phyloP scores from a whole-genome alignment of 805 yeast species.

The Starmera amethionina region DNA sequence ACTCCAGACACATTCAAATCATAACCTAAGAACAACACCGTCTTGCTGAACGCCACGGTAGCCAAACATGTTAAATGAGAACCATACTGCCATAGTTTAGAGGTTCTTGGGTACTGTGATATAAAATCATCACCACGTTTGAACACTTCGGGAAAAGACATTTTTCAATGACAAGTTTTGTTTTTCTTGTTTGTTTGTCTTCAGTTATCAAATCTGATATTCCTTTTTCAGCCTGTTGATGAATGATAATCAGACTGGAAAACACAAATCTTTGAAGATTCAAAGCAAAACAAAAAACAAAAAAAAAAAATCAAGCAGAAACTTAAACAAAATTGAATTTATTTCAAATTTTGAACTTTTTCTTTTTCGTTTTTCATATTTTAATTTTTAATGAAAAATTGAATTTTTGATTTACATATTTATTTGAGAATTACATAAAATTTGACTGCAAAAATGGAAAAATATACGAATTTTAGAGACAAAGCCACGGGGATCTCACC shows the following conservation, averaged over 20 bases:
- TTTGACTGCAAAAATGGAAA: slow-evolving; percentile 48
- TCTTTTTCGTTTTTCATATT: too few relatives aligned
- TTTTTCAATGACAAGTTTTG: slow-evolving; percentile 13
- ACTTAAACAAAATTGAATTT: too few relatives aligned
- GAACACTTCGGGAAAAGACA: slow-evolving; percentile 65
- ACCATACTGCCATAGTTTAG: slow-evolving; percentile 52
- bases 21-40: slow-evolving; percentile 51
- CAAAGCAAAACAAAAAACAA: too few relatives aligned
- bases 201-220: too few relatives aligned
- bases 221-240: too few relatives aligned
- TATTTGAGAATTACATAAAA: too few relatives aligned
- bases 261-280: too few relatives aligned
- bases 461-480: slow-evolving; percentile 77
- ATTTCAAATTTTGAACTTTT: too few relatives aligned
- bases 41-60: slow-evolving; percentile 56
- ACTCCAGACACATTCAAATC: slow-evolving; percentile 52
- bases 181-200: background rate
- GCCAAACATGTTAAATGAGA: slow-evolving; percentile 61
- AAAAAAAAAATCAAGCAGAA: too few relatives aligned
- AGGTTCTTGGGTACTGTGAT: slow-evolving; percentile 47
- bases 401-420: too few relatives aligned
- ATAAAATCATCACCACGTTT: slow-evolving; percentile 68
- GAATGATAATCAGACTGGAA: too few relatives aligned
- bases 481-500: slow-evolving; percentile 93
- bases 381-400: too few relatives aligned